Base-by-base conservation (phyloP, 1,284 basidiomycete genomes). In the Rhodotorula mucilaginosa region DNA sequence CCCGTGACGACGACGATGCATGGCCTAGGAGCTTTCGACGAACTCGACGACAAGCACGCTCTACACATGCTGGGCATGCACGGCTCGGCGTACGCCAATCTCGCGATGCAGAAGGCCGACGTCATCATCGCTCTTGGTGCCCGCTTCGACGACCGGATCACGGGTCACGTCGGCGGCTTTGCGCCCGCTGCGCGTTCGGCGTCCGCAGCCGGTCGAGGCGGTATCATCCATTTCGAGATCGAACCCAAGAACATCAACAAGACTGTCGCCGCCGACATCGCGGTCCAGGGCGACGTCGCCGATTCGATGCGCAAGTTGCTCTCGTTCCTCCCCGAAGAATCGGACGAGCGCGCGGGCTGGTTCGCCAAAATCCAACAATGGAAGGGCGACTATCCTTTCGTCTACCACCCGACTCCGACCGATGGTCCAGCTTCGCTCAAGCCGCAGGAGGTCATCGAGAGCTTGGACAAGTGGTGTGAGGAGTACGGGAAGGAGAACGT, bases 61-160 rank as follows among this genome's bases (percentile, higher is more conserved):
- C 84, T 99, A 80, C 94, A 98, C 83, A 98, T 99, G 96, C 88
- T 99, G 68, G 96, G 96, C 76, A 98, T 99, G 96, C 96, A 99
- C 84, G 97, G 97, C 8, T 89, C 89, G 21, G 94, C 95, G 2
- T 98, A 98, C 79, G 96, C 97, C 79, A 99, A 99, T 84, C 84
- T 97, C 66, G 95, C 96, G 4, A 97, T 99, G 87, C 96, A 99
- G 83, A 85, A 92, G 68, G 97, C 97, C 46, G 97, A 99, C 80
- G 89, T 99, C 63, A 92, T 99, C 84, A 95, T 99, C 76, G 96
- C 95, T 49, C 89, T 99, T 46, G 96, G 97, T 70, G 93, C 88
- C 23, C 88, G 96, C 67, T 99, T 99, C 82, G 96, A 99, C 81
- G 97, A 99, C 83, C 94, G 97, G 81, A 94, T 98, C 23, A 99